Conservation (phyloP, 768 basidiomycete genomes). For the Suillus subluteus region DNA sequence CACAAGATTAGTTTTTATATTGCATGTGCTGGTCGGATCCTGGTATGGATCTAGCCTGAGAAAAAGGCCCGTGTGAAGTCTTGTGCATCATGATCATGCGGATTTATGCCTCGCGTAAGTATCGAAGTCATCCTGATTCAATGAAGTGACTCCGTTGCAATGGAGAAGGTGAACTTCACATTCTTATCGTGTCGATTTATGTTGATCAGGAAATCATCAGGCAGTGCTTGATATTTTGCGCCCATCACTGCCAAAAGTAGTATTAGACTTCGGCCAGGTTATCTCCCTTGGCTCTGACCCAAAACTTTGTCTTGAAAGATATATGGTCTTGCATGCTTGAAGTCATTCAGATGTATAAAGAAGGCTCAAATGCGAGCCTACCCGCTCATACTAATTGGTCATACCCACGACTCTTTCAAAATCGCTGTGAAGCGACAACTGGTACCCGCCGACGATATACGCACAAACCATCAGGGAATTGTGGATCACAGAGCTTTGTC, state of each 20-base stretch:
- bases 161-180: not conserved
- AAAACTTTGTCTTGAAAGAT: not conserved
- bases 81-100: not conserved
- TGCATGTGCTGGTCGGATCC: too few species aligned
- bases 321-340: not conserved
- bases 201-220: not conserved
- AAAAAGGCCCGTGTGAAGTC: not conserved
- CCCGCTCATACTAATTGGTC: not conserved
- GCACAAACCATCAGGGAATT: not conserved
- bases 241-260: not conserved
- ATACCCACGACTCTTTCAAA: not conserved
- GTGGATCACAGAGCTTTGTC: not conserved
- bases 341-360: not conserved
- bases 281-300: not conserved
- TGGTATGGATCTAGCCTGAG: not conserved
- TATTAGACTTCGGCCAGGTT: not conserved
- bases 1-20: too few species aligned
- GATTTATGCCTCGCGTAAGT: not conserved
- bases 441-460: not conserved
- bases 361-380: not conserved
- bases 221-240: not conserved
- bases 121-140: too few species aligned
- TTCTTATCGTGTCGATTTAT: not conserved
- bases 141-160: not conserved
- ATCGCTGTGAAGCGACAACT: not conserved